Conservation (phyloP, 176 grass and related monocot species). For the Oryza nivara region DNA sequence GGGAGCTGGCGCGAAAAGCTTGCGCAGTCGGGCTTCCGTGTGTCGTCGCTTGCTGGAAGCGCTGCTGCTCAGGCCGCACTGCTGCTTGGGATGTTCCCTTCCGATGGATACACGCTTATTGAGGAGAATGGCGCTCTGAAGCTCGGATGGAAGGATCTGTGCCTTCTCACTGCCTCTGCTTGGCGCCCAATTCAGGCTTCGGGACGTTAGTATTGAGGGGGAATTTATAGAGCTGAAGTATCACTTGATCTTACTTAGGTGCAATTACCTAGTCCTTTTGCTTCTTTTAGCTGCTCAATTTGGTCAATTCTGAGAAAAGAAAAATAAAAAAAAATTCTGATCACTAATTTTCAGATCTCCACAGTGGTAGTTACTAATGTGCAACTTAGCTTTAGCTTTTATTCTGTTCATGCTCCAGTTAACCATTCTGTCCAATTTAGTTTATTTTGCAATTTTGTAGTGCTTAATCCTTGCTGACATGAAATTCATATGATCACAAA, state of each 20-base stretch:
- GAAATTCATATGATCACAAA: not conserved
- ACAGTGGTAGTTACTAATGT: slow-evolving; percentile 32
- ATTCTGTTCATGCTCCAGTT: not conserved
- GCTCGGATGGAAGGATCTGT: slow-evolving; percentile 96
- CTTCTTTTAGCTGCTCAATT: slow-evolving; percentile 37
- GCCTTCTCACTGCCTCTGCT: slow-evolving; percentile 85
- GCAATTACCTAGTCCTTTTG: slow-evolving; percentile 39
- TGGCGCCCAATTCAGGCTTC: slow-evolving; percentile 80
- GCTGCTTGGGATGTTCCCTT: slow-evolving; percentile 96
- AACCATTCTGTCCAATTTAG: not conserved
- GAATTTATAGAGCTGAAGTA: slow-evolving; percentile 8
- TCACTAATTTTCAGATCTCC: slow-evolving; percentile 46
- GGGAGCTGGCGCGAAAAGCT: slow-evolving; percentile 94
- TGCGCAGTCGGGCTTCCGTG: slow-evolving; percentile 69
- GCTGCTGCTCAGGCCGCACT: slow-evolving; percentile 85
- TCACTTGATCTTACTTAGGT: slow-evolving; percentile 42
- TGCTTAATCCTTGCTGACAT: not conserved
- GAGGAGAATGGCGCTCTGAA: slow-evolving; percentile 92
- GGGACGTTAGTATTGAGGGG: slow-evolving; percentile 8
- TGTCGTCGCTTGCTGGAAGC: slow-evolving; percentile 80
- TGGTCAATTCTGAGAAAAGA: slow-evolving; percentile 28
- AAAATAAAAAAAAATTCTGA: slow-evolving; percentile 32
- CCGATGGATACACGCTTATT: slow-evolving; percentile 86
- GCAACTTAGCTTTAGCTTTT: slow-evolving; percentile 15
- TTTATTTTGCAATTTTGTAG: not conserved